A percentile compares a stretch with the other conserved stretches of the same genome.
Evolutionary conservation across 2,329 filamentous ascomycete species (phyloP).

Genomic region (Ophiostoma sp.): DNA sequence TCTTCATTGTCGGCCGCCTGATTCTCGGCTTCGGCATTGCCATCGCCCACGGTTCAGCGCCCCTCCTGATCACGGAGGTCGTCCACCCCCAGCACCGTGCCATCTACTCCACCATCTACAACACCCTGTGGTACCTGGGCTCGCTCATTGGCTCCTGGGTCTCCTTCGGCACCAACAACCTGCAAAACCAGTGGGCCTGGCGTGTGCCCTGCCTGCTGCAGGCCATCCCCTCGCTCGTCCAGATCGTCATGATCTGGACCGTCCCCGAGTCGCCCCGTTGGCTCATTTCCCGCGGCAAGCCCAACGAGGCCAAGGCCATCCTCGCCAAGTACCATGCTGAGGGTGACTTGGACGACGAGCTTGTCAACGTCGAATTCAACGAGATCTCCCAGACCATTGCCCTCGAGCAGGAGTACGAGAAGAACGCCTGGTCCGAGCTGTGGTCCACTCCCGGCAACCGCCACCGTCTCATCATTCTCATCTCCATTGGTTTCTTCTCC

Average conservation of each 20-base stretch:
- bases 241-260: slow-evolving; percentile 28
- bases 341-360: slow-evolving; percentile 26
- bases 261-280: slow-evolving; percentile 36
- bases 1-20: slow-evolving; percentile 36
- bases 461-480: slow-evolving; percentile 29
- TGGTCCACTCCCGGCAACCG: slow-evolving; percentile 29
- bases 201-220: slow-evolving; percentile 29
- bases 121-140: slow-evolving; percentile 38
- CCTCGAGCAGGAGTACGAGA: slow-evolving; percentile 28
- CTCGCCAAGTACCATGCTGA: slow-evolving; percentile 29
- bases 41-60: slow-evolving; percentile 28
- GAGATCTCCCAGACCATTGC: slow-evolving; percentile 29
- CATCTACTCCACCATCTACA: slow-evolving; percentile 29
- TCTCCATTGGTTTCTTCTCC: slow-evolving; percentile 28
- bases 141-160: slow-evolving; percentile 32
- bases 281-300: slow-evolving; percentile 32
- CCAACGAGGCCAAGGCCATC: slow-evolving; percentile 26
- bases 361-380: slow-evolving; percentile 29
- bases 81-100: slow-evolving; percentile 28
- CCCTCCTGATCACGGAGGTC: slow-evolving; percentile 28
- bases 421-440: slow-evolving; percentile 26
- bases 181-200: slow-evolving; percentile 29
- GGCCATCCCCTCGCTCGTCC: slow-evolving; percentile 29
- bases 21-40: slow-evolving; percentile 31
- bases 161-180: slow-evolving; percentile 28